These are phyloP conservation scores for Rhazya stricta DNA, from an alignment of 257 asterid genomes.

Conservation along the genomic window DNA sequence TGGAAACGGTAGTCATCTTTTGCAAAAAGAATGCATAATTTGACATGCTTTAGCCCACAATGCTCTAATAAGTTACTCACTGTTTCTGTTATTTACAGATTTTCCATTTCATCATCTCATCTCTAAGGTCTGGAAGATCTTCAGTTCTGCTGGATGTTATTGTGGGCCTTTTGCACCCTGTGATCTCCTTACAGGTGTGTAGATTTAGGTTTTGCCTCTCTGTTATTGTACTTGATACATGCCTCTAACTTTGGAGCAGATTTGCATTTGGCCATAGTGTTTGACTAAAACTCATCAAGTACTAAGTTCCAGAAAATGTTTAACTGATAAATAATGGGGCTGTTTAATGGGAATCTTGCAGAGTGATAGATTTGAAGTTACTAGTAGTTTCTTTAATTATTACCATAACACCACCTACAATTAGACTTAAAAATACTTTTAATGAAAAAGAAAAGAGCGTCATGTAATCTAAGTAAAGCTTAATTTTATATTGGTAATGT, in stretches of 20 bases:
- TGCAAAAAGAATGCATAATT: constrained; percentile 13
- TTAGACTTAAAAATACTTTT: no score
- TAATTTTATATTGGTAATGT: no score
- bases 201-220: constrained; percentile 13
- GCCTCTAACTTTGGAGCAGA: neutral
- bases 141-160: constrained; percentile 82
- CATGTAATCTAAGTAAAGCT: no score
- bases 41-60: constrained; percentile 1
- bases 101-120: constrained; percentile 85
- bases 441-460: no score
- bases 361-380: neutral
- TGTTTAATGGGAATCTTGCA: neutral
- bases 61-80: constrained; percentile 6
- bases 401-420: neutral
- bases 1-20: constrained; percentile 83
- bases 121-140: constrained; percentile 97
- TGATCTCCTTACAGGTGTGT: constrained; percentile 83
- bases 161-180: constrained; percentile 82
- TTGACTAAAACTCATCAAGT: no score
- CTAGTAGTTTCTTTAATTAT: neutral
- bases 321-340: neutral
- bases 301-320: neutral
- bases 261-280: neutral
- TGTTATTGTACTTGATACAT: neutral
- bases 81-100: constrained; percentile 47